Evolutionary conservation across 441 rosid species (phyloP), one percentile per base, ranked within the genome.

Genomic region (Capsella rubella): DNA sequence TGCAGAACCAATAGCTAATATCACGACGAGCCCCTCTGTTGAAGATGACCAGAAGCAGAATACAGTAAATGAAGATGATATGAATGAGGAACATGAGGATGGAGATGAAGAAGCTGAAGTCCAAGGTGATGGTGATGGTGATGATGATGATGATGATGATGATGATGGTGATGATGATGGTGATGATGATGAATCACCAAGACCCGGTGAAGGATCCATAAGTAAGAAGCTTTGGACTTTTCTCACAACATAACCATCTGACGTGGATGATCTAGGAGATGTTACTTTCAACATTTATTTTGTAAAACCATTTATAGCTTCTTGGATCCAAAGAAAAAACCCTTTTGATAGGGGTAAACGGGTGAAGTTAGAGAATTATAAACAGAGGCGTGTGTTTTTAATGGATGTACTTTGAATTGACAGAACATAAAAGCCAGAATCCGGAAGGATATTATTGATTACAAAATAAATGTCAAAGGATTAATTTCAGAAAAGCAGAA

Each of bases 161-260:
- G n/a, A n/a, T n/a, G n/a, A n/a, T n/a, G n/a, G n/a, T n/a, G n/a
- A n/a, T n/a, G n/a, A 0, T 37, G 75, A 2, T 31, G 84, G 80
- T 2, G 80, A 72, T 14, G 86, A 82, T 56, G 90, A 83, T 35
- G 90, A 82, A 46, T 59, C 51, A 21, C 88, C 86, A 37, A 83
- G 79, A 75, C 90, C 85, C 14, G 90, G 87, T 69, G 90, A 85
- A 75, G 88, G 54, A 32, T 90, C 97, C 13, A 63, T 91, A 34
- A 81, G 89, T 39, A 94, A 86, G 86, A 93, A 84, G 84, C 81
- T 94, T 25, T 94, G 97, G 98, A 91, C 84, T 45, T 91, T 94
- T 79, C 86, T 94, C 66, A 87, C 93, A 4, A 83, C 97, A 39
- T 93, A 80, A 80, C 55, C 75, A 64, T 55, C 71, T 35, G 64